A percentile compares a stretch with the other conserved stretches of the same genome.
These are phyloP conservation scores for Luffa acutangula DNA, from an alignment of 306 rosid species.

Conservation along the genomic window DNA sequence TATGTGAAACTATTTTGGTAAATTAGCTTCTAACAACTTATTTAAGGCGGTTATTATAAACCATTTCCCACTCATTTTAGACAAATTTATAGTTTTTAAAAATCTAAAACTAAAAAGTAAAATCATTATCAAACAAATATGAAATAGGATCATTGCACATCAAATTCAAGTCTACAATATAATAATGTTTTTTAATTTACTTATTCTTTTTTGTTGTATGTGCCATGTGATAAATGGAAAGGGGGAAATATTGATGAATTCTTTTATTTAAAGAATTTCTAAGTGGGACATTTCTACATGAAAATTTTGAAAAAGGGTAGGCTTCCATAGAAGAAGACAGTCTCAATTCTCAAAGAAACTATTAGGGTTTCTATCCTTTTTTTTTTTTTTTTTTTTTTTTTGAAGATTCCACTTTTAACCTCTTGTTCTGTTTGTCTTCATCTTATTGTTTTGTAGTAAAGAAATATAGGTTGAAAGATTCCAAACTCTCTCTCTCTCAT, in stretches of 20 bases:
- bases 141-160: neutral
- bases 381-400: neutral
- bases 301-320: neutral
- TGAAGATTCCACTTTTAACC: slow-evolving; percentile 30
- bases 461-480: slow-evolving; percentile 24
- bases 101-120: neutral
- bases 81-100: neutral
- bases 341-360: slow-evolving; percentile 18
- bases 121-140: neutral
- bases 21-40: neutral
- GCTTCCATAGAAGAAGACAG: neutral
- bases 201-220: neutral
- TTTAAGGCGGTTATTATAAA: too few species aligned
- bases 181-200: neutral
- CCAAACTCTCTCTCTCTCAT: slow-evolving; percentile 17
- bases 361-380: neutral
- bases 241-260: neutral
- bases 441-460: slow-evolving; percentile 26
- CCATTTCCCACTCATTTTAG: neutral
- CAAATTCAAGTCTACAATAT: neutral
- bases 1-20: too few species aligned
- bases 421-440: slow-evolving; percentile 22
- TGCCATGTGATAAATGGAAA: neutral
- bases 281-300: neutral
- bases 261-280: neutral